A percentile compares a stretch with the other conserved stretches of the same genome.
Evolutionary conservation across 345 rosid genomes (phyloP).

Genomic region (Syzygium aqueum): DNA sequence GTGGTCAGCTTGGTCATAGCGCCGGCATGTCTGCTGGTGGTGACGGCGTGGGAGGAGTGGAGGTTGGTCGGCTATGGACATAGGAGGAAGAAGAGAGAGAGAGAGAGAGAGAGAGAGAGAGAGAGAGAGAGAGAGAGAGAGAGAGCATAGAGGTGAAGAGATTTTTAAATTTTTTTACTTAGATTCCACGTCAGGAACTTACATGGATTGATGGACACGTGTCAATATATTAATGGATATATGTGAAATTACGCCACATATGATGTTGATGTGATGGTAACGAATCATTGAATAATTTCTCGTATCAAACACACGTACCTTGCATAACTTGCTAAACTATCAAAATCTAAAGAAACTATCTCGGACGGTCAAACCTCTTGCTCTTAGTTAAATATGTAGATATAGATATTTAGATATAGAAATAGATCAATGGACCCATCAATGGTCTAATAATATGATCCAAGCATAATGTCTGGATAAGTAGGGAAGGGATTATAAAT

Average conservation of each 20-base stretch:
- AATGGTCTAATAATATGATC: not conserved
- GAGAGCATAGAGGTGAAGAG: not conserved
- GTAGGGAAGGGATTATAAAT: not conserved
- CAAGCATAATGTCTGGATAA: not conserved
- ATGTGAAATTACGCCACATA: not conserved
- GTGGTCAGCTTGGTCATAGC: not conserved
- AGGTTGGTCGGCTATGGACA: not conserved
- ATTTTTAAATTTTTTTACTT: not conserved
- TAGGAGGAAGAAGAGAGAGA: not conserved
- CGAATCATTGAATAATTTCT: not conserved
- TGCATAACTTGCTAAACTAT: too few species aligned
- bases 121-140: too few species aligned
- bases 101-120: too few species aligned
- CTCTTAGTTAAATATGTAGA: too few species aligned
- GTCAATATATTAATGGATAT: not conserved
- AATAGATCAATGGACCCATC: not conserved
- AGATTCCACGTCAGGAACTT: not conserved
- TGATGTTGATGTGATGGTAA: rapidly evolving
- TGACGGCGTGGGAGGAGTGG: too few species aligned
- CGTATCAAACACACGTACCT: too few species aligned
- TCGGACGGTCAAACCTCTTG: too few species aligned
- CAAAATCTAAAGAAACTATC: too few species aligned
- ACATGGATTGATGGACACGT: not conserved
- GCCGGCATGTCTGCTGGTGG: not conserved
- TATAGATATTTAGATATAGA: too few species aligned